These are phyloP conservation scores for Rhizopogon sp. DNA, from an alignment of 768 basidiomycete species.

Conservation along the genomic window DNA sequence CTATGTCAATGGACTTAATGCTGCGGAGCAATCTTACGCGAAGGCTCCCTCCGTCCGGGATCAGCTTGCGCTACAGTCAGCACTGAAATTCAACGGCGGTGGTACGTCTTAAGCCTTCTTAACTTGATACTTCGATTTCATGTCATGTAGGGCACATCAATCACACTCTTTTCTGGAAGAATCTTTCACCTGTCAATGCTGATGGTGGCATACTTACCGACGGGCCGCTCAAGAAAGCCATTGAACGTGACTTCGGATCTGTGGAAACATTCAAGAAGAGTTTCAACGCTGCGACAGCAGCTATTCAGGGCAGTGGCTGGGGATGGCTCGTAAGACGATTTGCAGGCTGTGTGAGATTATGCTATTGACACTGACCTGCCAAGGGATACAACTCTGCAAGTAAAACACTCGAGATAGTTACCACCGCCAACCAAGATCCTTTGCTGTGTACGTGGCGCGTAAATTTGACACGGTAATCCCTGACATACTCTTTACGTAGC, in stretches of 20 bases:
- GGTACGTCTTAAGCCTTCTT: slow-evolving; percentile 36
- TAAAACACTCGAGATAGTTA: slow-evolving; percentile 82
- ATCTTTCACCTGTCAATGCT: slow-evolving; percentile 69
- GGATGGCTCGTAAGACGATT: slow-evolving; percentile 78
- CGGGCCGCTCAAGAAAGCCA: slow-evolving; percentile 70
- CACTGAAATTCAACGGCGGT: slow-evolving; percentile 98
- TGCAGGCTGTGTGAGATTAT: not conserved
- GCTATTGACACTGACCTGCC: not conserved
- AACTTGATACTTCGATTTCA: not conserved
- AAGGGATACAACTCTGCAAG: slow-evolving; percentile 66
- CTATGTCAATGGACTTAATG: slow-evolving; percentile 93
- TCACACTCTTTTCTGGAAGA: slow-evolving; percentile 97
- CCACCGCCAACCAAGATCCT: slow-evolving; percentile 97
- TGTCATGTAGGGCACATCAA: slow-evolving; percentile 74
- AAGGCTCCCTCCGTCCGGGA: slow-evolving; percentile 63
- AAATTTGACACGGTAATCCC: not conserved
- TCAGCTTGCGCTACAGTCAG: slow-evolving; percentile 80
- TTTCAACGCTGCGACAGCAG: slow-evolving; percentile 85
- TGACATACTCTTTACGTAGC: slow-evolving; percentile 36
- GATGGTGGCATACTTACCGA: slow-evolving; percentile 61
- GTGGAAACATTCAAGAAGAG: slow-evolving; percentile 82
- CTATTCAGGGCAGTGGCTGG: slow-evolving; percentile 97
- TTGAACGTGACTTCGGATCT: slow-evolving; percentile 81
- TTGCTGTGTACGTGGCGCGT: slow-evolving; percentile 44
- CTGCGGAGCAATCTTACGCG: slow-evolving; percentile 81